phyloP scores from a whole-genome alignment of 2,329 filamentous ascomycete species.

The Nigrospora osmanthi region DNA sequence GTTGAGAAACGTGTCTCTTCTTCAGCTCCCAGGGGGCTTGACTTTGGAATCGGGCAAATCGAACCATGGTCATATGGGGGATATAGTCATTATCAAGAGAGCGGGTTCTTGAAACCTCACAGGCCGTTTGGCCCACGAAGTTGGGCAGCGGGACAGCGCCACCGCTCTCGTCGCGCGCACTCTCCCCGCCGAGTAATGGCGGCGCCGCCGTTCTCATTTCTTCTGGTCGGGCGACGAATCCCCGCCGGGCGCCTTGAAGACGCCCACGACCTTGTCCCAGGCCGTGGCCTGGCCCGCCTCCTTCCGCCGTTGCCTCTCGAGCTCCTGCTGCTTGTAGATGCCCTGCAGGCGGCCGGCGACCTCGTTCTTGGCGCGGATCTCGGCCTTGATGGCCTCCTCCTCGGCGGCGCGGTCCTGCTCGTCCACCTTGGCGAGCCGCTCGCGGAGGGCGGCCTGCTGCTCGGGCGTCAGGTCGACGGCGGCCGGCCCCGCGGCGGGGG shows the following conservation, averaged over 20 bases:
- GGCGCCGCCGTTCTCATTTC: no score
- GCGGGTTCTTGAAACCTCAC: no score
- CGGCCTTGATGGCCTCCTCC: slow-evolving; percentile 54
- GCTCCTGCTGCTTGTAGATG: slow-evolving; percentile 47
- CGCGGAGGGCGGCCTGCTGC: slow-evolving; percentile 42
- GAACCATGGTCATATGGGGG: no score
- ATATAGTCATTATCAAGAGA: no score
- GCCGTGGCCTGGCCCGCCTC: slow-evolving; percentile 43
- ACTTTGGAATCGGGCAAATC: no score
- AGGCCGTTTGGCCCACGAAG: no score
- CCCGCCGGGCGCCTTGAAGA: neutral
- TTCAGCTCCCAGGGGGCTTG: no score
- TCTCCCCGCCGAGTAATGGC: no score
- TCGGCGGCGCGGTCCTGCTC: slow-evolving; percentile 53
- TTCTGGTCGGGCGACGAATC: no score
- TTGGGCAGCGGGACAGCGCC: no score
- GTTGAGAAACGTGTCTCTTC: no score
- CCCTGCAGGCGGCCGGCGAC: slow-evolving; percentile 48
- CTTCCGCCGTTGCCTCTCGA: slow-evolving; percentile 45
- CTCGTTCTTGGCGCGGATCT: slow-evolving; percentile 52
- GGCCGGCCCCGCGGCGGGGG: slow-evolving; percentile 9
- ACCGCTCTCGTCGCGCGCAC: no score
- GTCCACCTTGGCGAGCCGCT: slow-evolving; percentile 48
- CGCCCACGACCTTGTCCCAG: slow-evolving; percentile 28
- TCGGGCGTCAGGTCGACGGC: slow-evolving; percentile 34